Base-by-base conservation (phyloP, 78 protist genomes). In the Dictyostelium brefeldianum region DNA sequence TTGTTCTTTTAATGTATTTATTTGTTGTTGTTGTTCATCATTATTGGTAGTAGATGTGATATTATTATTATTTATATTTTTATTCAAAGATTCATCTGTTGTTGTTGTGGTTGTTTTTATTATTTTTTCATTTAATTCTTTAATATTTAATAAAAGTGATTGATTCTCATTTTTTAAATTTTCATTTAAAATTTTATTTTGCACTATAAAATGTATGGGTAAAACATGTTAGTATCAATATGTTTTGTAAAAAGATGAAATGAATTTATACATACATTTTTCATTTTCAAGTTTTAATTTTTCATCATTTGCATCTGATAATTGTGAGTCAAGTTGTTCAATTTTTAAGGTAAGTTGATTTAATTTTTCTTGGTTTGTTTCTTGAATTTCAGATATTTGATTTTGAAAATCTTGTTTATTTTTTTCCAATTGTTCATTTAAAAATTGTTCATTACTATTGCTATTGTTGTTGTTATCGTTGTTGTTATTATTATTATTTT, bases 351-450 rank as follows among this genome's bases (percentile, higher is more conserved):
- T 87, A 27, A 87, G 36, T 20, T 75, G 54, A 65, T 77, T 31
- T 22, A 70, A 62, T 41, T 87, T 87, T 17, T 87, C 93, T 64
- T 87, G 78, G 36, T 87, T 83, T 17, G 69, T 12, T 50, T 74
- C 54, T 77, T 87, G 93, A 27, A 87, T 17, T 50, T 69, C 5
- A 65, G 25, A 59, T 31, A 87, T 77, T 65, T 87, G 80, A 64
- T 46, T 77, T 65, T 87, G 84, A 31, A 64, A 77, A 31, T 87
- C 84, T 57, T 79, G 51, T 79, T 79, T 51, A 41, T 46, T 20
- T 47, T 73, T 73, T 25, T 80, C 64, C 20, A 80, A 18, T 43
- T 80, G 85, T 43, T 46, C 64, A 8, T 59, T 29, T 62, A 80
- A 80, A 46, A 50, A 18, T 59, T 31, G 27, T 11, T 46, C 62